These are phyloP conservation scores for Termitomyces sp. DNA, from an alignment of 768 basidiomycete species.

Conservation along the genomic window DNA sequence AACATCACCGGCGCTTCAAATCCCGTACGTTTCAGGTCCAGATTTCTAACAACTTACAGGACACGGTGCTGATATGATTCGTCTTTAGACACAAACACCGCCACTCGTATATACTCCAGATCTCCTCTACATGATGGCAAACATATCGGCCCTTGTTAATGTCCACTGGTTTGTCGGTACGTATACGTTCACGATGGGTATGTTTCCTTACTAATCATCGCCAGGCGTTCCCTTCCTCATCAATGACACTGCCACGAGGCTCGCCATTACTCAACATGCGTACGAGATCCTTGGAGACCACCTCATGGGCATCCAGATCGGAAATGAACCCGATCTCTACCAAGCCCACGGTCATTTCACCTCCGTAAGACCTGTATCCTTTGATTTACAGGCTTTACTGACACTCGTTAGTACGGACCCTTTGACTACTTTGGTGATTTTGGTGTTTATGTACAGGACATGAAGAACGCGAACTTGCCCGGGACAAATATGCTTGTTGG, in stretches of 20 bases:
- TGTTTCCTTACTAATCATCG: background rate
- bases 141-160: constrained; percentile 57
- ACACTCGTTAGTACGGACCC: constrained; percentile 21
- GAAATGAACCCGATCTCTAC: constrained; percentile 64
- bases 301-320: constrained; percentile 65
- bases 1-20: constrained; percentile 14
- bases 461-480: constrained; percentile 29
- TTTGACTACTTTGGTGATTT: constrained; percentile 52
- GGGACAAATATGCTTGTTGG: constrained; percentile 50
- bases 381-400: background rate
- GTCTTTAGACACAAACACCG: constrained; percentile 57
- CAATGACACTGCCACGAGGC: constrained; percentile 47
- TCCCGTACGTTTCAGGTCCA: constrained; percentile 9
- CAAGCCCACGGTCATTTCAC: constrained; percentile 36
- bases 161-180: constrained; percentile 64
- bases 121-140: constrained; percentile 60
- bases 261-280: constrained; percentile 54
- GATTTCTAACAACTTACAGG: background rate
- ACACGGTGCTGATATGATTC: background rate
- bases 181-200: background rate
- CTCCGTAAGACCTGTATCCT: background rate
- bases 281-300: constrained; percentile 61
- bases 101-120: constrained; percentile 61
- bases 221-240: constrained; percentile 56
- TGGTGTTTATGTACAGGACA: constrained; percentile 37